A percentile compares a stretch with the other conserved stretches of the same genome.
Conservation (phyloP, 2,329 filamentous ascomycete species). For the Ascochyta lentis region DNA sequence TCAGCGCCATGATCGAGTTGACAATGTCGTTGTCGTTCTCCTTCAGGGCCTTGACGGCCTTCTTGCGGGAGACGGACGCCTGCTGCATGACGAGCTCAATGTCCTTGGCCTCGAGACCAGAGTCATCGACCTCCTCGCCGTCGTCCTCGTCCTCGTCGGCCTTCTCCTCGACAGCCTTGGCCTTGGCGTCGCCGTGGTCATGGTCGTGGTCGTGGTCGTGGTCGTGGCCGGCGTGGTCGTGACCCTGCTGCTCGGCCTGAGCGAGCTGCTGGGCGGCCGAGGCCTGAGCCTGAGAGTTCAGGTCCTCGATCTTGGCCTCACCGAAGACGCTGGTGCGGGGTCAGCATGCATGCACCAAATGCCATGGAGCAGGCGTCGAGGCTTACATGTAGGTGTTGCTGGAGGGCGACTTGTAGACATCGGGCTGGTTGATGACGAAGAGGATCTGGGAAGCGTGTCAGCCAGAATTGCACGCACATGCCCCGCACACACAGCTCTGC, state of each 20-base stretch:
- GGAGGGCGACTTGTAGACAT: constrained; percentile 98
- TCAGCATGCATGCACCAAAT: constrained; percentile 25
- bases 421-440: constrained; percentile 99
- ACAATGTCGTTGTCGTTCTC: constrained; percentile 99
- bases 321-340: constrained; percentile 81
- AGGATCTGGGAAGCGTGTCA: constrained; percentile 71
- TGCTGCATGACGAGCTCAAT: constrained; percentile 99
- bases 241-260: constrained; percentile 69
- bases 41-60: constrained; percentile 97
- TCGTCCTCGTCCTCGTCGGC: constrained; percentile 82
- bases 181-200: constrained; percentile 62
- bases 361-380: constrained; percentile 12
- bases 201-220: constrained; percentile 72
- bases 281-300: constrained; percentile 97
- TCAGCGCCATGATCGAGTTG: constrained; percentile 99
- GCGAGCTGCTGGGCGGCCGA: constrained; percentile 95
- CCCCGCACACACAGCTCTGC: constrained; percentile 16
- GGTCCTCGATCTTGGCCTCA: constrained; percentile 99
- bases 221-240: constrained; percentile 75
- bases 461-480: constrained; percentile 18
- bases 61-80: constrained; percentile 94
- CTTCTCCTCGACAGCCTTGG: constrained; percentile 67
- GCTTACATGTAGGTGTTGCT: constrained; percentile 99
- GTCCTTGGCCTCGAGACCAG: constrained; percentile 96
- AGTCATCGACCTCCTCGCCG: constrained; percentile 92